phyloP scores from a whole-genome alignment of 2,329 filamentous ascomycete species.

The Xylaria sp. region DNA sequence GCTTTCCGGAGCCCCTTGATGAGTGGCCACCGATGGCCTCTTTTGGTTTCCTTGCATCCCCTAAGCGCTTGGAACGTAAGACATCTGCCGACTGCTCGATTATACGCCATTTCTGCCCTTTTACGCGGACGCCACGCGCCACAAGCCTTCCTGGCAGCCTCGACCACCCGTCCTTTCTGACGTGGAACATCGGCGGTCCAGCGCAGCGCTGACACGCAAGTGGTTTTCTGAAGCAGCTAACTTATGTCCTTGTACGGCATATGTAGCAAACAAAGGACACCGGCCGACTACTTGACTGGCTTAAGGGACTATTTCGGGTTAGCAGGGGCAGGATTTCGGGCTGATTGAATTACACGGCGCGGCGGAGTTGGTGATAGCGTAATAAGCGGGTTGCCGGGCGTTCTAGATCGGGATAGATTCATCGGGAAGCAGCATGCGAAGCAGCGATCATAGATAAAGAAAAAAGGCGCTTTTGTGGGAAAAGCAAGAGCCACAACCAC shows the following conservation, averaged over 20 bases:
- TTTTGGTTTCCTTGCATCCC: neutral
- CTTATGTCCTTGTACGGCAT: too few species aligned
- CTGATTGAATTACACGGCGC: conserved; percentile 13
- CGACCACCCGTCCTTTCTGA: neutral
- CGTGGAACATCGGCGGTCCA: neutral
- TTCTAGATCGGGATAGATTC: conserved; percentile 22
- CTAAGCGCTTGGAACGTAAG: neutral
- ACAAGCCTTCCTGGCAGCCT: neutral
- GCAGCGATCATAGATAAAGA: conserved; percentile 5
- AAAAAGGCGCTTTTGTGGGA: too few species aligned
- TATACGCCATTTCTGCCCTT: neutral
- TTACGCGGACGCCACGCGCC: neutral
- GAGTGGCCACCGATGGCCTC: neutral
- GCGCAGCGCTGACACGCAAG: neutral
- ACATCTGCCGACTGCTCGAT: neutral
- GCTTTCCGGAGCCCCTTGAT: neutral
- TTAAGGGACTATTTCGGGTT: neutral
- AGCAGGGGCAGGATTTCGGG: neutral
- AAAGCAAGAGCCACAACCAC: conserved; percentile 5
- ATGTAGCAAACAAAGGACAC: neutral
- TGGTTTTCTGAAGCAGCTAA: neutral
- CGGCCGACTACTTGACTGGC: too few species aligned
- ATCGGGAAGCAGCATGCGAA: neutral
- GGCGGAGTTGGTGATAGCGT: conserved; percentile 9
- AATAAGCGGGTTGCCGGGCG: conserved; percentile 12